Percentiles rank a stretch among this genome's conserved stretches.
These are phyloP conservation scores for Coemansia sp. DNA, from an alignment of 192 early-diverging fungal species.

Conservation along the genomic window DNA sequence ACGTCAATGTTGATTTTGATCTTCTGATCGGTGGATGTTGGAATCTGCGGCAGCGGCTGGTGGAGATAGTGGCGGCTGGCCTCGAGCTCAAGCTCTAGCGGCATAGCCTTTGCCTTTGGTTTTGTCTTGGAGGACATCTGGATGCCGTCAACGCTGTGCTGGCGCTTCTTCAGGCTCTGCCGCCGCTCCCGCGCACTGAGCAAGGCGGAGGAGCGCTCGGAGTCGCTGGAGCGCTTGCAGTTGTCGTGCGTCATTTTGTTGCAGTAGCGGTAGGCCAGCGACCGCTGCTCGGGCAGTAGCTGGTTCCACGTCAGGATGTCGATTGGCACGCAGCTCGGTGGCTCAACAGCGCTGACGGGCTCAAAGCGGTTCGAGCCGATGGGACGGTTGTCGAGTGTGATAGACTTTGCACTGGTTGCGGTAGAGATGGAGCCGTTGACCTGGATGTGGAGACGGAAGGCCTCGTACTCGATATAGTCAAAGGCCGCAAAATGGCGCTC, in stretches of 20 bases:
- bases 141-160: conserved; percentile 39
- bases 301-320: conserved; percentile 54
- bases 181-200: conserved; percentile 41
- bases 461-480: conserved; percentile 82
- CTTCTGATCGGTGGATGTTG: too few species aligned
- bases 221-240: conserved; percentile 3
- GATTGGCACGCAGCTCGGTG: conserved; percentile 42
- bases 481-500: conserved; percentile 73
- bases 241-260: conserved; percentile 47
- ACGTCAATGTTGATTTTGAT: too few species aligned
- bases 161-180: conserved; percentile 36
- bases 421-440: conserved; percentile 46
- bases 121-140: too few species aligned
- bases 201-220: conserved; percentile 10
- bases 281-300: conserved; percentile 47
- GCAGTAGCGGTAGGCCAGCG: conserved; percentile 44
- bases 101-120: neutral
- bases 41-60: conserved; percentile 25
- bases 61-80: conserved; percentile 24
- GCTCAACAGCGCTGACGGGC: conserved; percentile 31
- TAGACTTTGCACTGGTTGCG: conserved; percentile 6
- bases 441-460: conserved; percentile 67
- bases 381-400: conserved; percentile 40
- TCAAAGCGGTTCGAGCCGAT: conserved; percentile 28
- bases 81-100: too few species aligned